These are phyloP conservation scores for Mycosphaerella arachidis DNA, from an alignment of 2,329 filamentous ascomycete genomes.

Conservation along the genomic window DNA sequence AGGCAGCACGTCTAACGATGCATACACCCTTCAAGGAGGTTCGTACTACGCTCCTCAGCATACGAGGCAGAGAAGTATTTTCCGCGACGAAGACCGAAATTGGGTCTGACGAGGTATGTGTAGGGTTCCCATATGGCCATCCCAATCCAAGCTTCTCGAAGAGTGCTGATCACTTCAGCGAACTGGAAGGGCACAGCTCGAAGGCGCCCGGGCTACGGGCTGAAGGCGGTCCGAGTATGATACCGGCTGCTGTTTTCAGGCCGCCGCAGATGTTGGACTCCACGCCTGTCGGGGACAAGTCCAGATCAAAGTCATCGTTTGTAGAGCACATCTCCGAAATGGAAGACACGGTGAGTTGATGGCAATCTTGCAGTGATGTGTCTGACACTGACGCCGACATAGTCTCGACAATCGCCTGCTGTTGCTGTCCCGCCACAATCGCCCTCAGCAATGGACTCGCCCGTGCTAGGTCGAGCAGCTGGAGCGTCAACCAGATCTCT, in stretches of 20 bases:
- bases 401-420: background rate
- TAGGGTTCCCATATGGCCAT: slow-evolving; percentile 14
- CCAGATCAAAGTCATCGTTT: slow-evolving; percentile 13
- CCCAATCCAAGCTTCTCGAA: slow-evolving; percentile 3
- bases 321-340: slow-evolving; percentile 19
- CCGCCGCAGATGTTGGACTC: slow-evolving; percentile 18
- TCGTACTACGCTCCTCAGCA: slow-evolving; percentile 22
- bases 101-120: slow-evolving; percentile 26
- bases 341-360: slow-evolving; percentile 17
- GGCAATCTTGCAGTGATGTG: background rate
- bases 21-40: slow-evolving; percentile 30
- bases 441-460: slow-evolving; percentile 13
- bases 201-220: slow-evolving; percentile 14
- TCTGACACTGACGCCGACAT: background rate
- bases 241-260: slow-evolving; percentile 11
- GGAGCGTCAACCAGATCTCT: slow-evolving; percentile 2
- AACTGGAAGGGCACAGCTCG: slow-evolving; percentile 14
- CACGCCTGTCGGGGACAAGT: slow-evolving; percentile 6
- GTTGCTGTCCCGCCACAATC: background rate
- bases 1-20: slow-evolving; percentile 24
- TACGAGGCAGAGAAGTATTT: slow-evolving; percentile 27
- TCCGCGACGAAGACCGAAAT: slow-evolving; percentile 19
- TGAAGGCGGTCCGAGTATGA: slow-evolving; percentile 8
- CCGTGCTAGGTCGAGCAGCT: slow-evolving; percentile 19
- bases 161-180: slow-evolving; percentile 21